A percentile compares a stretch with the other conserved stretches of the same genome.
Conservation (phyloP, 2,329 filamentous ascomycete genomes). For the Xylariomycetidae sp. region DNA sequence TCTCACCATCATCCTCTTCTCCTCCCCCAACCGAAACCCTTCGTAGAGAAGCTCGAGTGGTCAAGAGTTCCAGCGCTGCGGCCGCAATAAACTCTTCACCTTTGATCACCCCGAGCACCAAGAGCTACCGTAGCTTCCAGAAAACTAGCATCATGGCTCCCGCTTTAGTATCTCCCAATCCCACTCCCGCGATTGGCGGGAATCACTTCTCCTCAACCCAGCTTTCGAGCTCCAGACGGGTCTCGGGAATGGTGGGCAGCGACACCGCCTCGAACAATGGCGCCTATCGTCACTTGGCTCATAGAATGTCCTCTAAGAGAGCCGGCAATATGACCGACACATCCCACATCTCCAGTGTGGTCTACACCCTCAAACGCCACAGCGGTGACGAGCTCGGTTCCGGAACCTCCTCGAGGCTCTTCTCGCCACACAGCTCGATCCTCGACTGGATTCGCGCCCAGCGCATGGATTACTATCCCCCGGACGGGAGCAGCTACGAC, state of each 20-base stretch:
- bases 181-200: background rate
- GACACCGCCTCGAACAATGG: background rate
- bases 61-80: no score
- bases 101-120: no score
- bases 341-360: constrained; percentile 25
- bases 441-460: constrained; percentile 33
- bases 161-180: background rate
- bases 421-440: constrained; percentile 21
- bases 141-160: no score
- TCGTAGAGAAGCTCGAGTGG: no score
- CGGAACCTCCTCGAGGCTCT: constrained; percentile 22
- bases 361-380: constrained; percentile 24
- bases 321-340: constrained; percentile 10
- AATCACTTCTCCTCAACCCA: background rate
- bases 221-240: background rate
- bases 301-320: constrained; percentile 1
- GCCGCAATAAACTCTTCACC: no score
- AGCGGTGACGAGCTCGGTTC: constrained; percentile 26
- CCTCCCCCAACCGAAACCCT: no score
- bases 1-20: no score
- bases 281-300: background rate
- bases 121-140: no score
- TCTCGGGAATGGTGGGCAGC: background rate
- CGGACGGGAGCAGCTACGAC: constrained; percentile 36
- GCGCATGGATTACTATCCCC: constrained; percentile 33